A percentile compares a stretch with the other conserved stretches of the same genome.
These are phyloP conservation scores for Solanum tacnaense DNA, from an alignment of 257 asterid genomes.

Conservation along the genomic window DNA sequence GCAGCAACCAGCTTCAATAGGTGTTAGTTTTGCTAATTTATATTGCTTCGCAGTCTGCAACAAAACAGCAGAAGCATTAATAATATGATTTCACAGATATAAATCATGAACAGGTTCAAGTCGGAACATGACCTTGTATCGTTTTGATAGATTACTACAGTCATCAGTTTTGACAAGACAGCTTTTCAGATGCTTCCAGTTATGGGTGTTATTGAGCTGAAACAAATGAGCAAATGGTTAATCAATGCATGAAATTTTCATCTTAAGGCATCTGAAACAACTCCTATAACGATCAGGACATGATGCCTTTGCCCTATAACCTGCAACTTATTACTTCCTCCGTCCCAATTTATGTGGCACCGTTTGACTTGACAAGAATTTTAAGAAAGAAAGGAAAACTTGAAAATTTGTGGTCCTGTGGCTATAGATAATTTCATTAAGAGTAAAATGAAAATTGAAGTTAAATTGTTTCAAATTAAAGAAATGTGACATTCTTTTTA, in stretches of 20 bases:
- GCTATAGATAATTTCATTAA: too few species aligned
- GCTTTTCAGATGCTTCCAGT: slow-evolving; percentile 69
- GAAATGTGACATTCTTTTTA: too few species aligned
- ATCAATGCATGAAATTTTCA: neutral
- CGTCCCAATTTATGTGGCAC: neutral
- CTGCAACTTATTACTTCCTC: neutral
- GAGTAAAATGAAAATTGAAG: too few species aligned
- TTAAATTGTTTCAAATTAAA: neutral
- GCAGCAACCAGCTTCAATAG: slow-evolving; percentile 92
- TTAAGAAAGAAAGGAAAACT: neutral
- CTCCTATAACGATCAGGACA: neutral
- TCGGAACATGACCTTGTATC: slow-evolving; percentile 47
- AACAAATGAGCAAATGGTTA: neutral
- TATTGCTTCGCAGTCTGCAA: slow-evolving; percentile 54
- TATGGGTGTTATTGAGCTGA: slow-evolving; percentile 75
- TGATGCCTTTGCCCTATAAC: neutral
- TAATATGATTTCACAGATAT: neutral
- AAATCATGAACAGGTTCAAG: neutral
- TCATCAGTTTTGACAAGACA: slow-evolving; percentile 79
- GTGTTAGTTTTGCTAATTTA: slow-evolving; percentile 60
- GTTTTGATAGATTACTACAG: slow-evolving; percentile 56
- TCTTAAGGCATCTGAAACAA: neutral
- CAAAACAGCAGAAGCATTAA: neutral
- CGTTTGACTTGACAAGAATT: neutral
- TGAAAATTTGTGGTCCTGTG: neutral